Base-by-base conservation (phyloP, 1,284 basidiomycete species). In the Pterulicium gracile region DNA sequence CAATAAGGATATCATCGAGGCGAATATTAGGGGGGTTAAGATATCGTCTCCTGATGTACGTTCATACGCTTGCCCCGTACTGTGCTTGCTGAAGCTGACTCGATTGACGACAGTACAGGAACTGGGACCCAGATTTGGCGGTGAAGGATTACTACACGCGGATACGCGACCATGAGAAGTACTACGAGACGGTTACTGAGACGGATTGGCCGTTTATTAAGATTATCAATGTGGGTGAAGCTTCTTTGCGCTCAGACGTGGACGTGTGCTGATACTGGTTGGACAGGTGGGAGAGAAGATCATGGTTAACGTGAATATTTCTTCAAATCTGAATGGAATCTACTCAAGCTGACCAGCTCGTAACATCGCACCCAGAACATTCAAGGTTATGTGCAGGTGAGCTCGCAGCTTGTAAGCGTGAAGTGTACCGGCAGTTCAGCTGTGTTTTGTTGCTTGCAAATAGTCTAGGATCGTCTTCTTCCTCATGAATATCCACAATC, bases 401-500 rank as follows among this genome's bases (percentile, higher is more conserved):
- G 67, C 51, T 23, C 23, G 39, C 13, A 22, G 5, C 15, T 27
- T 39, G 15, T 44, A 42, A 43, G 34, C 35, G 40, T 20, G 20
- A 2, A 5, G 43, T 24, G 20, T 14, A 13, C 27, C 42, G 27
- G 24, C 48, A 32, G 41, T 32, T 51, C 14, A 51, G 47, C 40
- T 48, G 39, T 27, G 5, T 51, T 42, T 22, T 17, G 23, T 22
- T 24, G 7, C 17, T 14, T 43, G 21, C 24, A 5, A 43, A 14
- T 69, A 98, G 79, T 92, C 90, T 2, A 74, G 94, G 51, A 89
- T 95, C 49, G 87, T 95, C 2, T 96, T 95, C 68, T 96, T 94
- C 75, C 74, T 96, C 49, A 97, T 96, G 95, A 98, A 96, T 61
- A 97, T 95, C 47, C 94, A 98, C 68, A 95, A 95, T 58, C 73